These are phyloP conservation scores for Calonectria naviculata DNA, from an alignment of 2,329 filamentous ascomycete genomes.

Conservation along the genomic window DNA sequence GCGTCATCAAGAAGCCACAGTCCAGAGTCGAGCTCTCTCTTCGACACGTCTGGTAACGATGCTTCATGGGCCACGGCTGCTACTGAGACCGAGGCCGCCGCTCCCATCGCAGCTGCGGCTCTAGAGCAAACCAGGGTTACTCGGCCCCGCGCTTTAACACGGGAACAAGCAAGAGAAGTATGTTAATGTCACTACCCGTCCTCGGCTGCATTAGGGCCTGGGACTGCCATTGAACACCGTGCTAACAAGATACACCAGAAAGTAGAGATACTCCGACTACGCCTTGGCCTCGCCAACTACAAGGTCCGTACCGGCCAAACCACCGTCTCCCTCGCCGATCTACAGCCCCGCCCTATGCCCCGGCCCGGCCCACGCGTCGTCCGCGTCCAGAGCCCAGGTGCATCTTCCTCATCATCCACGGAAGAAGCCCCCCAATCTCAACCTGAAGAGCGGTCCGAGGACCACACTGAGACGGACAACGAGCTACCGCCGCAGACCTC, in stretches of 20 bases:
- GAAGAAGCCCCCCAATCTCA: constrained; percentile 22
- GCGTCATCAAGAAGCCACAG: constrained; percentile 46
- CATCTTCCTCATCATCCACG: constrained; percentile 3
- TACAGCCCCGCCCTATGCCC: constrained; percentile 56
- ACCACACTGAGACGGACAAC: constrained; percentile 3
- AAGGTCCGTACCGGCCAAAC: constrained; percentile 81
- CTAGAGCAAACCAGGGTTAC: constrained; percentile 18
- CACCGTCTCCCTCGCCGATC: constrained; percentile 70
- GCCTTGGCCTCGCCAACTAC: constrained; percentile 79
- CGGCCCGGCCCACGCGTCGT: constrained; percentile 30
- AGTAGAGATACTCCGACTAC: constrained; percentile 73
- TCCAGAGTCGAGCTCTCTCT: constrained; percentile 60
- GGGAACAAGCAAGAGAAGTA: constrained; percentile 66
- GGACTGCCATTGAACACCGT: neutral
- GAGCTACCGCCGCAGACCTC: constrained; percentile 12
- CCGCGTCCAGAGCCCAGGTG: constrained; percentile 37
- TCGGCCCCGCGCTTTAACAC: constrained; percentile 51
- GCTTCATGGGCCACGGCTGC: constrained; percentile 60
- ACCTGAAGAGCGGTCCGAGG: constrained; percentile 23
- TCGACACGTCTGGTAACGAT: constrained; percentile 60
- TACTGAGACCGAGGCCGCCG: constrained; percentile 58
- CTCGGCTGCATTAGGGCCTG: neutral
- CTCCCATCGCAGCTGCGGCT: constrained; percentile 19
- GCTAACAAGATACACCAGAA: constrained; percentile 54
- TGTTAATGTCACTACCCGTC: constrained; percentile 24